These are phyloP conservation scores for Chloranthus sessilifolius DNA, from an alignment of 164 flowering plant genomes.

Conservation along the genomic window DNA sequence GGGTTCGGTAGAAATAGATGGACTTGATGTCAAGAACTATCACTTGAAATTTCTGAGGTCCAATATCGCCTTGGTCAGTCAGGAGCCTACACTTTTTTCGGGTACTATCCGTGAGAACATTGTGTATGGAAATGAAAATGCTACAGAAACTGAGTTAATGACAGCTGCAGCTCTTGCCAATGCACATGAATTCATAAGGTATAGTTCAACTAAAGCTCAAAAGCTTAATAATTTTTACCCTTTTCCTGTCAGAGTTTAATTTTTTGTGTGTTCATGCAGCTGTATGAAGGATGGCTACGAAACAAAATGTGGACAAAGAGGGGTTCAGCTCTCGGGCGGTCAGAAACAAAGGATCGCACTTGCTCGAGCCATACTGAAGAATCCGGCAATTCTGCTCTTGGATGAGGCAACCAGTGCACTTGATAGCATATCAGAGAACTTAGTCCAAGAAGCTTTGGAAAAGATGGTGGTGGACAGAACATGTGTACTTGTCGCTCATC, in stretches of 20 bases:
- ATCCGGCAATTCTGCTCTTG: conserved; percentile 38
- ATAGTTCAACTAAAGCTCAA: conserved; percentile 21
- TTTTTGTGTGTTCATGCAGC: conserved; percentile 1
- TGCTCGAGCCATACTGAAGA: conserved; percentile 50
- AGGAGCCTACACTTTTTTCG: conserved; percentile 31
- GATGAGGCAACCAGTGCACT: conserved; percentile 61
- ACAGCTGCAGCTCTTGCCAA: conserved; percentile 30
- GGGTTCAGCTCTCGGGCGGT: conserved; percentile 53
- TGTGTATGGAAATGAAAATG: conserved; percentile 20
- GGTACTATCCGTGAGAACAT: conserved; percentile 27
- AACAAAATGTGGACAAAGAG: conserved; percentile 52
- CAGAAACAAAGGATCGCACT: conserved; percentile 59
- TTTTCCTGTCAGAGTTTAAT: neutral
- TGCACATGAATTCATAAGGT: conserved; percentile 35
- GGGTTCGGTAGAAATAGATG: conserved; percentile 26
- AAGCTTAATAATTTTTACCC: neutral
- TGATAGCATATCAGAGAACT: conserved; percentile 39
- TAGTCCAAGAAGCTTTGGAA: conserved; percentile 48
- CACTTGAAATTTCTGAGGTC: conserved; percentile 22
- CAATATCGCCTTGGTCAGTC: conserved; percentile 30
- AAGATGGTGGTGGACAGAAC: conserved; percentile 48
- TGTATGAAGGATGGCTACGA: conserved; percentile 36
- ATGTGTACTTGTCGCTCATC: conserved; percentile 42
- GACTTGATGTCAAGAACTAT: conserved; percentile 19
- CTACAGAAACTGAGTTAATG: conserved; percentile 21